Base-by-base conservation (phyloP, 805 yeast species). In the Teunomyces tritomae region DNA sequence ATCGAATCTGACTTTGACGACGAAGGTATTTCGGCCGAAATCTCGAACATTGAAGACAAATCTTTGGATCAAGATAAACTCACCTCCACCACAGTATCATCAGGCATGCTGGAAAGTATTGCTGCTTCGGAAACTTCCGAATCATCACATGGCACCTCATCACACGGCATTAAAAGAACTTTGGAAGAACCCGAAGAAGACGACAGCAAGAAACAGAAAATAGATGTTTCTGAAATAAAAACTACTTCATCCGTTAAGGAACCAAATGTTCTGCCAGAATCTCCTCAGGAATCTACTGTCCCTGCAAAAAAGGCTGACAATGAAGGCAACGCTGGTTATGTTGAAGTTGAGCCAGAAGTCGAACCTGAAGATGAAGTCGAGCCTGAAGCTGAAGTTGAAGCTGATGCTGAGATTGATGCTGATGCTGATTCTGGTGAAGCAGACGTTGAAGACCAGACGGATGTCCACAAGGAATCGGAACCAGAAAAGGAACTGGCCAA, bases 291-390 rank as follows among this genome's bases (percentile, higher is more conserved):
- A n/a, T 14, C 24, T 4, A 13, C 42, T 4, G 13, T 27, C 5
- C 7, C 8, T 13, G 24, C 32, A n/a, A 16, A 44, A 14, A 33
- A 11, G 13, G 37, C 11, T 11, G 37, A 37, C 16, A 14, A 14
- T 13, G 45, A 40, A 46, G 36, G 34, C 28, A 26, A 8, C 30
- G 29, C 14, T 11, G 36, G 24, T 20, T 5, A 20, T 20, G 24
- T 4, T 20, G 24, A 20, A 6, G 24, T 5, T 20, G 24, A 20
- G 24, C 6, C 28, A 24, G 47, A 28, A 74, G 98, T 97, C 49
- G 97, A 90, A 66, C 97, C 90, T 48, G 96, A 90, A 65, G 97
- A 90, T 49, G 97, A 91, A 54, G 97, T 90, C 43, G 97, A 90
- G 54, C 92, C 85, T 35, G 81, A 83, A 8, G 24, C 10, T 8